A percentile compares a stretch with the other conserved stretches of the same genome.
These are phyloP conservation scores for Phytophthora pseudosyringae DNA, from an alignment of 352 stramenopile species.

Conservation along the genomic window DNA sequence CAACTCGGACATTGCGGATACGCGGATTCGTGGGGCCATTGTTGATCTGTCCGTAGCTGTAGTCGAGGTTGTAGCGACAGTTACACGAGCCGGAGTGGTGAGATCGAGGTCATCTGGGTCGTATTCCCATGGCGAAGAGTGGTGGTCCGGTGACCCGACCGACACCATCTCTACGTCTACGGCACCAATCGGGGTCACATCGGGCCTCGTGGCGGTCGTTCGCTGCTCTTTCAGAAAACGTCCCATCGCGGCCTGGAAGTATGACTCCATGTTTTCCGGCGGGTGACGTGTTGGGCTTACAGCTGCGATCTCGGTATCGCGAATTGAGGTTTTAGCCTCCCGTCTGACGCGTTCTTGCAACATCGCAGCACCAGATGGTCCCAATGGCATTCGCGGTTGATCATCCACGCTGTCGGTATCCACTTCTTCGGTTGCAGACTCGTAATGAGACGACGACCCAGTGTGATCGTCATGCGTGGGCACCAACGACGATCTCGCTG, in stretches of 20 bases:
- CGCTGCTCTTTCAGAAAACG: neutral
- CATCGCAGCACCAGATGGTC: neutral
- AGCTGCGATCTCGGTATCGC: neutral
- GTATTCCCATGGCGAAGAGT: neutral
- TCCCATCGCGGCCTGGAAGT: neutral
- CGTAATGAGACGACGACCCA: too few species aligned
- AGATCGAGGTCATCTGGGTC: too few species aligned
- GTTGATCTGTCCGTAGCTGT: neutral
- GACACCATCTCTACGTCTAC: neutral
- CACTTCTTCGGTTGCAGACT: neutral
- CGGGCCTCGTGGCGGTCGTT: neutral
- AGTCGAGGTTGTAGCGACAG: neutral
- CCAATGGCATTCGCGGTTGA: neutral
- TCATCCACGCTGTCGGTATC: neutral
- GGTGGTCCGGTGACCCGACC: neutral
- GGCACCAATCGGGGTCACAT: neutral
- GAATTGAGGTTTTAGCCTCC: neutral
- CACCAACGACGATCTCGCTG: too few species aligned
- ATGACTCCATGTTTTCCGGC: neutral
- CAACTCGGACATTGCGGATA: neutral
- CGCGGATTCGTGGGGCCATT: neutral
- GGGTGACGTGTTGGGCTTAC: neutral
- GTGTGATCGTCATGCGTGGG: neutral
- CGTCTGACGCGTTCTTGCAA: neutral
- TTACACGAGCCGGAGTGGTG: too few species aligned